A percentile compares a stretch with the other conserved stretches of the same genome.
phyloP scores from a whole-genome alignment of 78 protist genomes.

The Dictyostelium firmibasis region DNA sequence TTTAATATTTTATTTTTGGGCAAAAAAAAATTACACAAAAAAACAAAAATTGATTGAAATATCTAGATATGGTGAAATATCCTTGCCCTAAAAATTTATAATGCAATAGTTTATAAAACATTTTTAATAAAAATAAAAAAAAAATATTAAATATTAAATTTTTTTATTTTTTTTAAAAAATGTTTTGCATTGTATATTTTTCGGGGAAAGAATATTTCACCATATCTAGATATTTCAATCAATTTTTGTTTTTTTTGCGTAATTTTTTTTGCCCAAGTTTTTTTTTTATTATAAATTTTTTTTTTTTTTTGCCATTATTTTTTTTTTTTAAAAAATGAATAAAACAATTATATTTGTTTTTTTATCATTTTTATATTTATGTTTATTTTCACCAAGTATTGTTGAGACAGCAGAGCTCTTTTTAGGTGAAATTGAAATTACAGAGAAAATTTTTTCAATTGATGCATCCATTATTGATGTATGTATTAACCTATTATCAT shows the following conservation, averaged over 20 bases:
- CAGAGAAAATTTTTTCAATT: not conserved
- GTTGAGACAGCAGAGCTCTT: not conserved
- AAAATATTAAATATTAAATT: no score
- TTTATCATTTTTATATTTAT: not conserved
- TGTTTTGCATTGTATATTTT: no score
- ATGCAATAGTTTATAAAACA: no score
- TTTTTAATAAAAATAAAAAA: no score
- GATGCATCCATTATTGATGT: not conserved
- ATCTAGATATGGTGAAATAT: not conserved
- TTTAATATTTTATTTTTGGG: no score
- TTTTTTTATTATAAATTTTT: not conserved
- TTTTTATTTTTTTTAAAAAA: no score
- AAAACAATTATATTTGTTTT: not conserved
- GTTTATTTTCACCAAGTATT: not conserved
- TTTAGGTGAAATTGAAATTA: not conserved
- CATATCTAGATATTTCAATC: not conserved
- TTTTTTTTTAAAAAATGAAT: not conserved
- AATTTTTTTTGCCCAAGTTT: not conserved
- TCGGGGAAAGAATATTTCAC: no score
- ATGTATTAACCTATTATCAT: no score
- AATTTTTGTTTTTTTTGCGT: not conserved
- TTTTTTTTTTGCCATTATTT: not conserved
- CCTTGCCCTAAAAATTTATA: no score
- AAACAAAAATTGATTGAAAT: not conserved
- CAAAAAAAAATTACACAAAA: not conserved